Conservation (phyloP, 305 asterid genomes). For the Solanum chacoense region DNA sequence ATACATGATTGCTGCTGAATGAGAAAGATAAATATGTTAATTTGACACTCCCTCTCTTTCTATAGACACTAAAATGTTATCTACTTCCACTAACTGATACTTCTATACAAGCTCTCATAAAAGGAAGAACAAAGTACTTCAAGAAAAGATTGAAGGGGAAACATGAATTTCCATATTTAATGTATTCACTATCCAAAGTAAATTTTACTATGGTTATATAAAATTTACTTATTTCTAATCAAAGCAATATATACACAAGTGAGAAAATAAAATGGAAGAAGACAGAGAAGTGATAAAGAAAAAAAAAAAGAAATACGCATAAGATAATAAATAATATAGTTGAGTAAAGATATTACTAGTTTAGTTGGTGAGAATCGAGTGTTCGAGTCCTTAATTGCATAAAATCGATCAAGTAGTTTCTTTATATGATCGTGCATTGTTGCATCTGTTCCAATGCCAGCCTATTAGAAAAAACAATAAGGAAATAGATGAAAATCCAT, state of each 20-base stretch:
- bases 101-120: neutral
- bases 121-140: neutral
- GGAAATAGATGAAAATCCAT: constrained; percentile 6
- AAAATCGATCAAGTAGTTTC: constrained; percentile 92
- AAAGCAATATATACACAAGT: neutral
- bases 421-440: constrained; percentile 99
- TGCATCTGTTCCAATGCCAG: constrained; percentile 97
- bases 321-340: neutral
- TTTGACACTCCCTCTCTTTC: neutral
- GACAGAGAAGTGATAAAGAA: neutral
- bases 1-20: neutral
- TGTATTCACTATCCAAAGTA: neutral
- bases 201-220: neutral
- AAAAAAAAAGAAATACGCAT: neutral
- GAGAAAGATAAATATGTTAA: neutral
- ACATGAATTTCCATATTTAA: neutral
- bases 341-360: constrained; percentile 46
- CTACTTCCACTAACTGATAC: neutral
- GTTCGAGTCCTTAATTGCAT: constrained; percentile 78
- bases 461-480: constrained; percentile 32
- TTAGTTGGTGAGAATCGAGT: constrained; percentile 86
- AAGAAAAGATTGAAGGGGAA: neutral
- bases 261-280: neutral
- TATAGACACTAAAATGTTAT: neutral
- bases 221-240: neutral